Base-by-base conservation (phyloP, 805 yeast genomes). In the Kodamaea kakaduensis region DNA sequence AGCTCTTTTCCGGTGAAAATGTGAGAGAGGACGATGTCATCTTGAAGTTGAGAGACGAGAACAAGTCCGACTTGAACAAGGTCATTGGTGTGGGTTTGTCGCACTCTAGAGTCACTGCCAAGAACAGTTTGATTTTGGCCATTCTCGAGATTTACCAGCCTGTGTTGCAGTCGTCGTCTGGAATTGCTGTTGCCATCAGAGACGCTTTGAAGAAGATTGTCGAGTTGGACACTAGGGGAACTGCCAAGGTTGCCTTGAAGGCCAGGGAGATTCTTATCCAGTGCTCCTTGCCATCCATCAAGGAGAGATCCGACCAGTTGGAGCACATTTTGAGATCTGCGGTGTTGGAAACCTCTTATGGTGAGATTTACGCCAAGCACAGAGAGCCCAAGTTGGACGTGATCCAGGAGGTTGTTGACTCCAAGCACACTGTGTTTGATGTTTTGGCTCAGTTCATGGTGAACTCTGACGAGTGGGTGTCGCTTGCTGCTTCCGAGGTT, bases 211-310 rank as follows among this genome's bases (percentile, higher is more conserved):
- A 80, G 62, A 69, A 76, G 38, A 71, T 94, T 49, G 95, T 89
- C 36, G 93, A 85, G 58, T 73, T 93, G 45, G 97, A 90, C 51
- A 76, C 93, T 17, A 82, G 96, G 57, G 77, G 86, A 6, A 79
- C 96, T 23, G 90, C 96, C 18, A 90, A 89, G 70, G 97, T 90
- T 33, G 86, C 96, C 17, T 71, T 93, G 55, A 88, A 86, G 62
- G 97, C 97, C 1, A 80, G 97, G 58, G 99, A 94, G 66, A 84
- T 94, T 41, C 75, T 93, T 52, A 93, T 93, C 52, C 96, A 89
- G 71, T 93, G 97, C 59, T 87, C 97, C 19, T 73, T 93, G 65
- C 99, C 99, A 24, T 88, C 97, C 3, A 81, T 88, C 44, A 80
- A 85, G 61, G 99, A 93, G 66, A 81, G 97, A 69, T 82, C 95